Evolutionary conservation across 1,284 basidiomycete species (phyloP).

Genomic region (Ceratobasidium sp.): DNA sequence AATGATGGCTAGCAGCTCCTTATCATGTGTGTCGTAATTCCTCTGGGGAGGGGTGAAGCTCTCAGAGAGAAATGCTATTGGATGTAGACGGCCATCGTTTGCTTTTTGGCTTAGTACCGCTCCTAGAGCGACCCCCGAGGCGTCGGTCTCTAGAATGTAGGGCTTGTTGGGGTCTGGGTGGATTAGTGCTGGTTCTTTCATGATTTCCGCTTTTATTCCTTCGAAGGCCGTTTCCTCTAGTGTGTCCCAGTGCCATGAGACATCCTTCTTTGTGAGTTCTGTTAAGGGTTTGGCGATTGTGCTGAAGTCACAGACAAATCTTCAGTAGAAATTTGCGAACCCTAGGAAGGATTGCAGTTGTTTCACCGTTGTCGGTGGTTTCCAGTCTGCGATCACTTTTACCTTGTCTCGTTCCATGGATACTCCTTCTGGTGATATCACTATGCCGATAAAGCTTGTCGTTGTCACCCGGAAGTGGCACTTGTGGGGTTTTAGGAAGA

Average conservation of each 20-base stretch:
- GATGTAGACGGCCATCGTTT: constrained; percentile 15
- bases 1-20: constrained; percentile 30
- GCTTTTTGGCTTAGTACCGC: constrained; percentile 13
- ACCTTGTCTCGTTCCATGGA: constrained; percentile 53
- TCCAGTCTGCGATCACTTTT: constrained; percentile 52
- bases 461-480: background rate
- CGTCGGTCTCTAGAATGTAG: constrained; percentile 25
- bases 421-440: background rate
- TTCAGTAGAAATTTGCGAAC: constrained; percentile 51
- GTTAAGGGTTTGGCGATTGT: constrained; percentile 51
- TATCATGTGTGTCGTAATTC: too few species aligned
- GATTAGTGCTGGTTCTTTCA: constrained; percentile 10
- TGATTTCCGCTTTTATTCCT: constrained; percentile 48
- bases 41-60: constrained; percentile 49
- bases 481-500: too few species aligned
- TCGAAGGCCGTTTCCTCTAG: constrained; percentile 51
- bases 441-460: constrained; percentile 3
- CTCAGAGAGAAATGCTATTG: constrained; percentile 10
- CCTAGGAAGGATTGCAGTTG: constrained; percentile 54
- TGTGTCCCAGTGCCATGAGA: constrained; percentile 45
- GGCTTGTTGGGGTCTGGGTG: constrained; percentile 2
- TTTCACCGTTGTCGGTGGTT: constrained; percentile 49
- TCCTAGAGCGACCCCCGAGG: constrained; percentile 23
- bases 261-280: constrained; percentile 49
- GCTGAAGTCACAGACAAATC: constrained; percentile 49